Conservation (phyloP, 495 filamentous ascomycete genomes). For the Penicillium psychrofluorescens region DNA sequence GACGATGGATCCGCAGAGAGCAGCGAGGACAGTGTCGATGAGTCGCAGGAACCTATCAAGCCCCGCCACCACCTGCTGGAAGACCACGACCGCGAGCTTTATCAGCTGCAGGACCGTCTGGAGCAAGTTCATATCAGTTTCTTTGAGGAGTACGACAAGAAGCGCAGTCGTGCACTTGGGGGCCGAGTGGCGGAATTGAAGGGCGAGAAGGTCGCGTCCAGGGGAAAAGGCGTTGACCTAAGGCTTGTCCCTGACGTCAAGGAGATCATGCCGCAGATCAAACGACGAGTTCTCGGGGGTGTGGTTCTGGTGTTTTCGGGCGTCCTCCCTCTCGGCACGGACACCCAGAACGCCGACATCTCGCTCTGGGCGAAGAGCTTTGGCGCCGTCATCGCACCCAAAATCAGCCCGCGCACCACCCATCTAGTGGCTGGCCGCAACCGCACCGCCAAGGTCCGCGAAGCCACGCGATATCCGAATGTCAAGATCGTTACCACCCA, state of each 20-base stretch:
- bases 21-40: constrained; percentile 32
- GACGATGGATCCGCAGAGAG: constrained; percentile 54
- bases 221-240: constrained; percentile 52
- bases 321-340: constrained; percentile 72
- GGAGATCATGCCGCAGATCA: constrained; percentile 69
- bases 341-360: constrained; percentile 73
- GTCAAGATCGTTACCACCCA: constrained; percentile 86
- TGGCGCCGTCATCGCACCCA: constrained; percentile 62
- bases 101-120: constrained; percentile 64
- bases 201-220: constrained; percentile 41
- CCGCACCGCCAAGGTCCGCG: constrained; percentile 82
- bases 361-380: constrained; percentile 78
- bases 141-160: constrained; percentile 70
- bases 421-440: constrained; percentile 67
- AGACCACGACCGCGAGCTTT: constrained; percentile 77
- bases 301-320: constrained; percentile 80
- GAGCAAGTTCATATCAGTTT: constrained; percentile 68
- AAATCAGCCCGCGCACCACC: constrained; percentile 52
- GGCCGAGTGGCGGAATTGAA: constrained; percentile 53
- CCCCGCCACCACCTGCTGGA: constrained; percentile 72
- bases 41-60: constrained; percentile 34
- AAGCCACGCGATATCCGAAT: constrained; percentile 61
- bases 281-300: constrained; percentile 59
- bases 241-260: constrained; percentile 79
- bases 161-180: constrained; percentile 40